Base-by-base conservation (phyloP, 768 basidiomycete species). In the Polyporus arcularius region DNA sequence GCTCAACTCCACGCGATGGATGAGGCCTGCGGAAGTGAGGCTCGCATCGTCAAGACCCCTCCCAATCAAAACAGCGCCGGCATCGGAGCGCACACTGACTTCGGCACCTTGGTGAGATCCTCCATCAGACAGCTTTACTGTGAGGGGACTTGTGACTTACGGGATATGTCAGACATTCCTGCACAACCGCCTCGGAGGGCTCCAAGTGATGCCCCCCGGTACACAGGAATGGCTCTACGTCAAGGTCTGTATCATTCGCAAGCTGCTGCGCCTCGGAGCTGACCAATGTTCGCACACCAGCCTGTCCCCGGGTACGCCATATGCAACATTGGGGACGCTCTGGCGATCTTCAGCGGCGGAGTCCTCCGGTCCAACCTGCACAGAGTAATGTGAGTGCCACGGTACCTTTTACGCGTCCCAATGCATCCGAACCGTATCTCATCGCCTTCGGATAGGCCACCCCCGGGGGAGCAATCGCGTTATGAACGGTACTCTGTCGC, bases 71-170 rank as follows among this genome's bases (percentile, higher is more conserved):
- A 54, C 35, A 48, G 57, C 26, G 0, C 79, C 78, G 0, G 73
- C 69, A 57, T 88, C n/a, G 86, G 86, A 18, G 82, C 83, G 1
- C 89, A 90, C 68, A 88, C 87, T 3, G 88, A 89, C 70, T 89
- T 89, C 63, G 87, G 88, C n/a, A 85, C 84, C n/a, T 69, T 89
- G 58, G 86, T 87, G 64, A 67, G 81, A 51, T n/a, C n/a, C 16
- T 45, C 46, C 26, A 12, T 48, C 46, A 12, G 46, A 21, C 16
- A 48, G 30, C 55, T 30, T 49, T 57, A 54, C 57, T 58, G 42
- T 35, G 51, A 35, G 35, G 55, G 16, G 31, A 18, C 32, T 45
- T 38, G 49, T 21, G 18, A 55, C 61, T 60, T 21, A 55, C 35
- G 39, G 11, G 60, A 26, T 1, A 35, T 43, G 26, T 26, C 58